Percentiles rank a stretch among this genome's conserved stretches.
phyloP scores from a whole-genome alignment of 164 flowering plant species.

The Kalanchoe fedtschenkoi region DNA sequence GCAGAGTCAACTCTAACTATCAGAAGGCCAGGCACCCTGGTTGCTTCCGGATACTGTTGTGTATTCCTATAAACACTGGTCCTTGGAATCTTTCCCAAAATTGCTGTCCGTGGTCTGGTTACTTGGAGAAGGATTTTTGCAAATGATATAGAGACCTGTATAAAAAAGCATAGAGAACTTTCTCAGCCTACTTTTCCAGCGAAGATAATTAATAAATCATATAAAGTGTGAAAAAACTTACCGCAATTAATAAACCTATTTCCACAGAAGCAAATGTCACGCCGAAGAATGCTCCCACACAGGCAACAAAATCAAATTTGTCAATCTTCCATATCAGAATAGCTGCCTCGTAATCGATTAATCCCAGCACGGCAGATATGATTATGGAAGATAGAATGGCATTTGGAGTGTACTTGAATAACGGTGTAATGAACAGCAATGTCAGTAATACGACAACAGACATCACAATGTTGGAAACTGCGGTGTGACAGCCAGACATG shows the following conservation, averaged over 20 bases:
- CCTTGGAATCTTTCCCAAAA: constrained; percentile 59
- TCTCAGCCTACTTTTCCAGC: neutral
- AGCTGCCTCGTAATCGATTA: constrained; percentile 60
- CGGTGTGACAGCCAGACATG: constrained; percentile 90
- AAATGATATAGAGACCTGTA: constrained; percentile 60
- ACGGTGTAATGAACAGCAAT: constrained; percentile 60
- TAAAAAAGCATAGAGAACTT: neutral
- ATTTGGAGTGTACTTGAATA: constrained; percentile 88
- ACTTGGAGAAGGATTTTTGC: constrained; percentile 77
- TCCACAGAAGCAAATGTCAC: constrained; percentile 75
- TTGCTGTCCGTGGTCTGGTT: constrained; percentile 65
- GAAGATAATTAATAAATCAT: neutral
- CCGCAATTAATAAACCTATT: constrained; percentile 83
- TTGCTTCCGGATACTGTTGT: constrained; percentile 66
- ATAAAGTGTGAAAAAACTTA: constrained; percentile 13
- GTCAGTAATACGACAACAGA: constrained; percentile 64
- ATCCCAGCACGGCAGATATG: constrained; percentile 67
- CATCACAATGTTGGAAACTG: constrained; percentile 89
- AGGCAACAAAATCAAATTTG: constrained; percentile 80
- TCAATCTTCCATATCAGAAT: constrained; percentile 78
- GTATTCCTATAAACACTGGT: constrained; percentile 59
- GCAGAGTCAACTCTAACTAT: constrained; percentile 76
- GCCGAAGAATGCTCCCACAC: constrained; percentile 90
- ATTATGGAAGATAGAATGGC: constrained; percentile 85
- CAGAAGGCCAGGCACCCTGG: constrained; percentile 47